These are phyloP conservation scores for Fagopyrum esculentum DNA, from an alignment of 148 eudicot genomes.

Conservation along the genomic window DNA sequence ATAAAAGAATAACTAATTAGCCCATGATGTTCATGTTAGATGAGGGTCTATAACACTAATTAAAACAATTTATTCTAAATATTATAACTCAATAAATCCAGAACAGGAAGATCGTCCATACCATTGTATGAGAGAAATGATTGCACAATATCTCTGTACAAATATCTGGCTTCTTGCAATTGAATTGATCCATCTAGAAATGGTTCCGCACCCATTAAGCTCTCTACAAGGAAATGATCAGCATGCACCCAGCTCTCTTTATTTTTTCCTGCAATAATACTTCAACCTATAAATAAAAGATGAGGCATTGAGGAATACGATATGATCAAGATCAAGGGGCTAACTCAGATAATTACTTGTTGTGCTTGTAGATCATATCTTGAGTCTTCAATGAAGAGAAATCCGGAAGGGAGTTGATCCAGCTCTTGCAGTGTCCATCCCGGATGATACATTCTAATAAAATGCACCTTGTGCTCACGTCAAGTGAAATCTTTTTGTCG, in stretches of 20 bases:
- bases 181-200: neutral
- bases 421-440: neutral
- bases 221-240: neutral
- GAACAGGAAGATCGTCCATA: neutral
- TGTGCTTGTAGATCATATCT: neutral
- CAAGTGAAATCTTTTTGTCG: neutral
- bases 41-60: neutral
- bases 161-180: neutral
- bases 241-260: neutral
- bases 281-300: neutral
- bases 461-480: neutral
- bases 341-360: neutral
- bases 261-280: neutral
- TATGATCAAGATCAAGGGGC: neutral
- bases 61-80: too few relatives aligned
- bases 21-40: neutral
- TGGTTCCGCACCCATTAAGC: neutral
- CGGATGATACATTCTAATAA: neutral
- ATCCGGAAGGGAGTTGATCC: neutral
- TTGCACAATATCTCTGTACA: neutral
- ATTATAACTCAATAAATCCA: neutral
- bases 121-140: neutral
- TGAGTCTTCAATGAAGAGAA: neutral
- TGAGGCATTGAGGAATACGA: too few relatives aligned
- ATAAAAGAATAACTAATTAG: too few relatives aligned